Evolutionary conservation across 305 asterid species (phyloP), one percentile per base, ranked within the genome.

Genomic region (Fraxinus greggii): DNA sequence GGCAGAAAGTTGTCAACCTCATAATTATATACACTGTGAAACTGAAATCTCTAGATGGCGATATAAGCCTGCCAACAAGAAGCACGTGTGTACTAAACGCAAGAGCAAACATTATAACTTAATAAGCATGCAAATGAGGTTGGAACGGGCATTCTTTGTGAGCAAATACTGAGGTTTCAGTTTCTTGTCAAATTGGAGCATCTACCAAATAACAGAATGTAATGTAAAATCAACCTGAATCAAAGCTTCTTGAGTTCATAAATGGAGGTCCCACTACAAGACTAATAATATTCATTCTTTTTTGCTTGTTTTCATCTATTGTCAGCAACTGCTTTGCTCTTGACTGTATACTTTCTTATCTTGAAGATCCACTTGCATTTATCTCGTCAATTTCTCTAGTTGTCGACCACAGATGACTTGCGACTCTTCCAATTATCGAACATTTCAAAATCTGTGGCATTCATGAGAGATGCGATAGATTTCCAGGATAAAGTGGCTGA

Each of bases 361-460:
- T 9, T 56, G 83, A 32, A 84, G 76, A 82, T 42, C 89, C 24
- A 86, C 69, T 28, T 31, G 74, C 69, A 17, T 88, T 78, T 90
- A 91, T 86, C 90, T 87, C 0, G 17, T 88, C 0, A 89, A 90
- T 79, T 90, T 84, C 88, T 88, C 89, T 4, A 85, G 92, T 83
- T 85, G 85, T 32, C 80, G n/a, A 10, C 90, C 90, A 2, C 91
- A 4, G 82, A 85, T n/a, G 48, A 83, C 42, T 83, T 88, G 4
- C 88, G 90, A 1, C 89, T 78, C 76, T 0, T 80, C 93, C 63
- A 84, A 83, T 74, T 78, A 78, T 83, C 0, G 91, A 91, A 75
- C 90, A 87, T 80, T 42, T 80, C 1, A 89, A 87, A 75, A 13
- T 81, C 59, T 79, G 82, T 5, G 77, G 31, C 0, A 0, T 42